A percentile compares a stretch with the other conserved stretches of the same genome.
phyloP scores from a whole-genome alignment of 257 asterid genomes.

The Solanum chilense region DNA sequence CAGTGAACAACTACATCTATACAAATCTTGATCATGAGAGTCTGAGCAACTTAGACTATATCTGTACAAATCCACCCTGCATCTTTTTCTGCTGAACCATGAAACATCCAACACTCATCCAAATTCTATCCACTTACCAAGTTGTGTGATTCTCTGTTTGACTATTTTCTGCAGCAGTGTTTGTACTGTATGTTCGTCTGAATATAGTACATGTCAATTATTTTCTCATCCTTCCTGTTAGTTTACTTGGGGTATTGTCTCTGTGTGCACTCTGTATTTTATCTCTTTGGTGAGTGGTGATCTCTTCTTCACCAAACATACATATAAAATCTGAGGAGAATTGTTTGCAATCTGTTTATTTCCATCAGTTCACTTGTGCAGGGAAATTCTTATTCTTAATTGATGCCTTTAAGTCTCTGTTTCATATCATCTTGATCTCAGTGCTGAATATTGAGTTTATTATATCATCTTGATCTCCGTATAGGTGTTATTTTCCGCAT shows the following conservation, averaged over 20 bases:
- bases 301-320: not conserved
- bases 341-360: not conserved
- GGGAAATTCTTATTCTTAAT: not conserved
- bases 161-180: not conserved
- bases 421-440: not conserved
- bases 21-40: not conserved
- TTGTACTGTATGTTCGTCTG: not conserved
- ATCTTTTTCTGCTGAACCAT: not conserved
- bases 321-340: not conserved
- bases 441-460: conserved; percentile 6
- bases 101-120: not conserved
- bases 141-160: not conserved
- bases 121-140: not conserved
- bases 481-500: conserved; percentile 75
- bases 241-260: not conserved
- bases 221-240: not conserved
- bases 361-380: not conserved
- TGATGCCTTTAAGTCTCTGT: not conserved
- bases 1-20: not conserved
- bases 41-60: not conserved
- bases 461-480: not conserved
- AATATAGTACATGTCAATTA: not conserved
- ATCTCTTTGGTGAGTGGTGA: not conserved
- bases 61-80: not conserved
- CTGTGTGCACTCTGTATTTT: not conserved